A percentile compares a stretch with the other conserved stretches of the same genome.
Evolutionary conservation across 305 asterid species (phyloP).

Genomic region (Solanum chacoense): DNA sequence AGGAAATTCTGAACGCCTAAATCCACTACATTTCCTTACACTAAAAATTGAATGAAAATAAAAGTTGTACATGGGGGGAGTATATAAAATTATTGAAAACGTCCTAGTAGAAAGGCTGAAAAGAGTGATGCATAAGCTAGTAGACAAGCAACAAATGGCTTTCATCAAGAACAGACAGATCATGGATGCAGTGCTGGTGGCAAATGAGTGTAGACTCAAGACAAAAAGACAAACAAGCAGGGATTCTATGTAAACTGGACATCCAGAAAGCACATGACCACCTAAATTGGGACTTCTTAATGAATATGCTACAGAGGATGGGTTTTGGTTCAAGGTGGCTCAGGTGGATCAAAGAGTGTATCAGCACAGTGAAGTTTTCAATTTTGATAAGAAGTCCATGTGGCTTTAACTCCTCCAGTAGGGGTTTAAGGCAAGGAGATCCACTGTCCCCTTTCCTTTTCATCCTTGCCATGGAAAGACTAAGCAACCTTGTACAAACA

Average conservation of each 20-base stretch:
- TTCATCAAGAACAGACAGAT: not conserved
- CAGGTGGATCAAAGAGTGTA: not conserved
- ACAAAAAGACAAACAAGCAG: not conserved
- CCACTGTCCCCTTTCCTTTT: not conserved
- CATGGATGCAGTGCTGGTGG: not conserved
- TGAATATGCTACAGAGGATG: not conserved
- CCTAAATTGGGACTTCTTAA: not conserved
- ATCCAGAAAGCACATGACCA: not conserved
- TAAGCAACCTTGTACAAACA: not conserved
- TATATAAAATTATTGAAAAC: not conserved
- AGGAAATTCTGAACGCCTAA: not conserved
- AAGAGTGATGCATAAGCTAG: not conserved
- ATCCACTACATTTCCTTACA: not conserved
- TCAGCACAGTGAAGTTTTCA: not conserved
- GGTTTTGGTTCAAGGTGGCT: not conserved
- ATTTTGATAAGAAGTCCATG: not conserved
- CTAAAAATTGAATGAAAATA: not conserved
- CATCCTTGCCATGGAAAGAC: not conserved
- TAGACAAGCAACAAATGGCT: not conserved
- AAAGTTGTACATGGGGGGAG: not conserved
- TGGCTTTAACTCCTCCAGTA: not conserved
- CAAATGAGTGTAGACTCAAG: not conserved
- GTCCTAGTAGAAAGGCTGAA: not conserved
- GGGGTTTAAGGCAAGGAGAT: not conserved
- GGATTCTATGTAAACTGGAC: not conserved